These are phyloP conservation scores for Kluyveromyces aestuarii DNA, from an alignment of 805 yeast species.

Conservation along the genomic window DNA sequence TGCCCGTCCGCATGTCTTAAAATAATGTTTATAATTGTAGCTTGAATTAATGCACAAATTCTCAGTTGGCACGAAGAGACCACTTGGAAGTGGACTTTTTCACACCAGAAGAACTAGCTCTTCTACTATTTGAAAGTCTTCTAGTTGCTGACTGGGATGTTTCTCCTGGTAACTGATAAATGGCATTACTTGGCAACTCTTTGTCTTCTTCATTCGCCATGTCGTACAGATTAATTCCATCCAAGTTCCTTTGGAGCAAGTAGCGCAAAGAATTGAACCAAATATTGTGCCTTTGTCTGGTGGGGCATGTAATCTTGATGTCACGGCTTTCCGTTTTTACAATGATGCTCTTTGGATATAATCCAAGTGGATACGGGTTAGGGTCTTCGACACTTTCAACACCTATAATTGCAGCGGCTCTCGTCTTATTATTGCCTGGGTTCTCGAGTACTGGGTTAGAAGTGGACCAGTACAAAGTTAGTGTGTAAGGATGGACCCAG, in stretches of 20 bases:
- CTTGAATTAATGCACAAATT: not conserved
- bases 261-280: conserved; percentile 84
- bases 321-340: conserved; percentile 59
- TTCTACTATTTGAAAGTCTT: conserved; percentile 13
- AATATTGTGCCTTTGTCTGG: conserved; percentile 77
- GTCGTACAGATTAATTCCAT: conserved; percentile 44
- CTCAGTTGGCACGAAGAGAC: conserved; percentile 1
- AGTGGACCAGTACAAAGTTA: conserved; percentile 84
- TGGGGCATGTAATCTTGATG: conserved; percentile 78
- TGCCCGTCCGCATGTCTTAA: too few species aligned
- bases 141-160: conserved; percentile 9
- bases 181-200: conserved; percentile 26
- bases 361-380: conserved; percentile 83
- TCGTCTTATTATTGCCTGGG: conserved; percentile 56
- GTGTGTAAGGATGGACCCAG: conserved; percentile 93
- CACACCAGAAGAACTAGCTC: not conserved
- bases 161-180: conserved; percentile 20
- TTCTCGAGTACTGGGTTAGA: conserved; percentile 68
- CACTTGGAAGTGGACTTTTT: conserved; percentile 1
- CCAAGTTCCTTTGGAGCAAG: conserved; percentile 55
- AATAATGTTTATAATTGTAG: too few species aligned
- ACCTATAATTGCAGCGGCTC: conserved; percentile 69
- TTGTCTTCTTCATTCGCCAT: conserved; percentile 32
- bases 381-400: conserved; percentile 77
- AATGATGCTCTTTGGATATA: conserved; percentile 75